Base-by-base conservation (phyloP, 352 stramenopile genomes). In the Phytophthora litchii region DNA sequence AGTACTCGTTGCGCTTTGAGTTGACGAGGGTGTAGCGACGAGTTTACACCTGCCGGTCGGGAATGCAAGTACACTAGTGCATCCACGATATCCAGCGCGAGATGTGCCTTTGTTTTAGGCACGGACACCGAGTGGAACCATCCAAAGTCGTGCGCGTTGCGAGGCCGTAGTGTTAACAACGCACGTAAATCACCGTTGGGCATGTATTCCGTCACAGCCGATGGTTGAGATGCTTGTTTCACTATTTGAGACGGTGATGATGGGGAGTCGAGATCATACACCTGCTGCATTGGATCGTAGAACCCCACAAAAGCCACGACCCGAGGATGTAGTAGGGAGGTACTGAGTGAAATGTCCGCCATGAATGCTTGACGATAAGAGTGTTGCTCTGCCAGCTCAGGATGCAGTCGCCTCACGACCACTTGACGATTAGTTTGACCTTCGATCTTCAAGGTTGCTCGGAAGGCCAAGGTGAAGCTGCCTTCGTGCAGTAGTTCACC, bases 41-140 rank as follows among this genome's bases (percentile, higher is more conserved):
- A 13, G 10, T 36, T 55, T 3, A 54, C 23, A 9, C 54, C 54
- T 52, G 63, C 55, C 16, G 57, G 58, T 58, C 49, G 66, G 16
- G 67, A 79, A 42, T 80, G 76, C 35, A 85, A 54, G 42, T 81
- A 85, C 3, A 85, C 72, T 0, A 85, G 37, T 16, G 72, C 76
- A 56, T 83, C 72, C 14, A 76, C 72, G 19, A 83, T 70, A 55
- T 85, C 74, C 20, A 80, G 50, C 2, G 73, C 72, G 5, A 85
- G 64, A 20, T 76, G 63, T 7, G 67, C 46, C 43, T 80, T 79
- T 1, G 58, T 67, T 23, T 66, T 59, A 5, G 53, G 60, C 27
- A 69, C 41, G 1, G 62, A 66, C 7, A 60, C 31, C 7, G 61
- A 64, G 17, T 69, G 50, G 45, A 81, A 70, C 68, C 70, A 80